phyloP scores from a whole-genome alignment of 768 basidiomycete genomes.

The Trametes elegans region DNA sequence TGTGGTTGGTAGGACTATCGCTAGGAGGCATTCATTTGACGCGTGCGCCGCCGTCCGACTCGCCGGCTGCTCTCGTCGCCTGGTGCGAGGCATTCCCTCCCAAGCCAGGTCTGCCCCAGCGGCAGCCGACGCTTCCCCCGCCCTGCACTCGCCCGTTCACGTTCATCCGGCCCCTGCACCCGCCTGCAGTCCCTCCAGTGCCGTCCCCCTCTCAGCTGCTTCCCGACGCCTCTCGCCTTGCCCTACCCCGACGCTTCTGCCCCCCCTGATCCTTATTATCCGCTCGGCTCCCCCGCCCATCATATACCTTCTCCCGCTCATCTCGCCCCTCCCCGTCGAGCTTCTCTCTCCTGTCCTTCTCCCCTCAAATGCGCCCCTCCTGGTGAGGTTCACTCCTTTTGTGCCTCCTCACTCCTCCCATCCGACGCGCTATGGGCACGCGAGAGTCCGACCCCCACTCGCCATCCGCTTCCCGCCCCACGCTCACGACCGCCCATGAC shows the following conservation, averaged over 20 bases:
- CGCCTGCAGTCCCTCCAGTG: no score
- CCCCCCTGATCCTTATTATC: background rate
- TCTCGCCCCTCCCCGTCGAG: background rate
- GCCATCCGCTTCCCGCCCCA: background rate
- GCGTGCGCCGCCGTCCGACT: background rate
- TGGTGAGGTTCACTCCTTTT: constrained; percentile 5
- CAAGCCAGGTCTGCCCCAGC: background rate
- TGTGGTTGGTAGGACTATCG: constrained; percentile 10
- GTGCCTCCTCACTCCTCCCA: background rate
- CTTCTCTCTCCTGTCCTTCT: background rate
- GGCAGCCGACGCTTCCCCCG: background rate
- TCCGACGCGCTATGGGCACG: constrained; percentile 5
- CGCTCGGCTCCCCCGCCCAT: background rate
- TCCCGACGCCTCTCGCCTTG: no score
- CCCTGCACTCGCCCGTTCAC: background rate
- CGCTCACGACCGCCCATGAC: constrained; percentile 18
- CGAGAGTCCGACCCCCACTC: background rate
- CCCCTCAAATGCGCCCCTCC: constrained; percentile 14
- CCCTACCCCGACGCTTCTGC: background rate
- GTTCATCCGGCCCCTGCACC: no score
- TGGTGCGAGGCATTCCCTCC: background rate
- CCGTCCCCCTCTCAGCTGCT: no score
- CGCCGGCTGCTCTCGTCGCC: constrained; percentile 1
- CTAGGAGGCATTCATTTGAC: background rate
- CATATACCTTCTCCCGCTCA: background rate